Percentiles rank a stretch among this genome's conserved stretches.
These are phyloP conservation scores for Geotrichum restrictum DNA, from an alignment of 1,139 yeast species.

Conservation along the genomic window DNA sequence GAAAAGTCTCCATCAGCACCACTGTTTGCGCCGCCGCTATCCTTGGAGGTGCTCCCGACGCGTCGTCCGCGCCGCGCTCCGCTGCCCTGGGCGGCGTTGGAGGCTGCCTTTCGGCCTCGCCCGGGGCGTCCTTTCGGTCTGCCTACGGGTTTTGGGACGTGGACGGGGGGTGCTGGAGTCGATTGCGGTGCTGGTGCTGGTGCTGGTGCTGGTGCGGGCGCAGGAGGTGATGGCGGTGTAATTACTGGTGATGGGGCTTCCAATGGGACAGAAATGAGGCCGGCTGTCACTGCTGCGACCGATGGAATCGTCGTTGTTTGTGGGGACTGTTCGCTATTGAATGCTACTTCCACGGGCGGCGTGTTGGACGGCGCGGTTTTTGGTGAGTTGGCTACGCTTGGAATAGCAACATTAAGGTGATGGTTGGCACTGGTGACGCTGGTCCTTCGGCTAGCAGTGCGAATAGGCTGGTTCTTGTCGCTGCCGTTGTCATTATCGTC, in stretches of 20 bases:
- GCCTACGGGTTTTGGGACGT: slow-evolving; percentile 8
- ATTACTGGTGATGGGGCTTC: not conserved
- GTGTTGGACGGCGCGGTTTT: too few relatives aligned
- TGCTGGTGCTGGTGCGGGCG: too few relatives aligned
- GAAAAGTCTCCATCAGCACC: not conserved
- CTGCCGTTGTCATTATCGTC: not conserved
- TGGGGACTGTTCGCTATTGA: too few relatives aligned
- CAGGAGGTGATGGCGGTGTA: too few relatives aligned
- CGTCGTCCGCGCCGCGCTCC: slow-evolving; percentile 2
- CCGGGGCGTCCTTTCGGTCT: slow-evolving; percentile 12
- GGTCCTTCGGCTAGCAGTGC: not conserved
- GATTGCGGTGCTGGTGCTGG: not conserved
- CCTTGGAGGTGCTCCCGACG: slow-evolving; percentile 7
- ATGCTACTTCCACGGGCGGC: too few relatives aligned
- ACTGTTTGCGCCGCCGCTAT: not conserved
- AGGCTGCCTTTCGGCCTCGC: slow-evolving; percentile 7
- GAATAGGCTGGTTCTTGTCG: not conserved
- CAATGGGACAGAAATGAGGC: not conserved
- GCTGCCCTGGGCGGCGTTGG: not conserved
- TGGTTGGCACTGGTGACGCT: too few relatives aligned
- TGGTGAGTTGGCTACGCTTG: too few relatives aligned
- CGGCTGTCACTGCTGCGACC: too few relatives aligned
- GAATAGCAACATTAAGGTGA: too few relatives aligned
- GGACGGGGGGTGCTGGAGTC: not conserved
- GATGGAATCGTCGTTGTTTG: too few relatives aligned